These are phyloP conservation scores for Diaporthe helianthi DNA, from an alignment of 2,329 filamentous ascomycete genomes.

Conservation along the genomic window DNA sequence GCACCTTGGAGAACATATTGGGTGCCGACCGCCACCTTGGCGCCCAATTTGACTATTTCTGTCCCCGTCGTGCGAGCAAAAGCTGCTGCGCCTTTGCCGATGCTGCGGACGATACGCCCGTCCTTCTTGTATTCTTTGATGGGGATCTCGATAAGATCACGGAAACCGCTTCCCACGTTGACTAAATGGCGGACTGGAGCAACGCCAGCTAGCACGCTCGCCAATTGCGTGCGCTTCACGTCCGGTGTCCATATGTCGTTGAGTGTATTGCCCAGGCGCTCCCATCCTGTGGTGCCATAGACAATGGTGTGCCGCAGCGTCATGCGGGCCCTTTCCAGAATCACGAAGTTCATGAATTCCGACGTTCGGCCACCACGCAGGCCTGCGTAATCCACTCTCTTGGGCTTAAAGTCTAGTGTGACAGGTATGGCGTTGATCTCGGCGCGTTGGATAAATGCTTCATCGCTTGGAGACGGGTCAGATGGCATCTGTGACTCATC, in stretches of 20 bases:
- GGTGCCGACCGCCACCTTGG: slow-evolving; percentile 92
- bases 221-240: slow-evolving; percentile 86
- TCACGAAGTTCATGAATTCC: slow-evolving; percentile 98
- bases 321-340: slow-evolving; percentile 88
- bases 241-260: slow-evolving; percentile 98
- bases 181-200: slow-evolving; percentile 90
- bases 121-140: slow-evolving; percentile 94
- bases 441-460: slow-evolving; percentile 87
- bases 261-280: slow-evolving; percentile 84
- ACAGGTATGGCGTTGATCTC: slow-evolving; percentile 86
- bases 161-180: slow-evolving; percentile 87
- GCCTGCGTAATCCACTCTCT: slow-evolving; percentile 94
- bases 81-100: slow-evolving; percentile 86
- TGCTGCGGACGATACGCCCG: slow-evolving; percentile 87
- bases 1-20: slow-evolving; percentile 91
- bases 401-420: slow-evolving; percentile 94
- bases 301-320: slow-evolving; percentile 87
- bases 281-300: slow-evolving; percentile 90
- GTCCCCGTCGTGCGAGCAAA: slow-evolving; percentile 95
- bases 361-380: slow-evolving; percentile 92
- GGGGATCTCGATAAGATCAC: slow-evolving; percentile 86
- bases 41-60: slow-evolving; percentile 91
- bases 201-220: slow-evolving; percentile 85
- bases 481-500: slow-evolving; percentile 68
- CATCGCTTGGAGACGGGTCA: slow-evolving; percentile 69